Percentiles rank a stretch among this genome's conserved stretches.
These are phyloP conservation scores for Monilinia fructicola DNA, from an alignment of 2,329 filamentous ascomycete species.

Conservation along the genomic window DNA sequence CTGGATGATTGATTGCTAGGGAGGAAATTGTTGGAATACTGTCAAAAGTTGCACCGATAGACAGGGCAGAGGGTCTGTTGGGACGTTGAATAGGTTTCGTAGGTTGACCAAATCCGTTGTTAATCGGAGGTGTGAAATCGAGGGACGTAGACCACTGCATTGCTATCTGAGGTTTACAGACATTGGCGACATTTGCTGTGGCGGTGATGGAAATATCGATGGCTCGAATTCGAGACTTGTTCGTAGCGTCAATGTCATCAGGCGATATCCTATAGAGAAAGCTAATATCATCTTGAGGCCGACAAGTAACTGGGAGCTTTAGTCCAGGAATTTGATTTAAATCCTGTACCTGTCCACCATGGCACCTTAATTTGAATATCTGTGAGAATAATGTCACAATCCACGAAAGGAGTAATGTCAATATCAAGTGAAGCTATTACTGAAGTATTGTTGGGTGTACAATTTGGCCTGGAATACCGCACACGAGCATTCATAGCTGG, in stretches of 20 bases:
- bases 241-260: conserved; percentile 39
- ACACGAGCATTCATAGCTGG: conserved; percentile 72
- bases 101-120: conserved; percentile 59
- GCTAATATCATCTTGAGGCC: conserved; percentile 72
- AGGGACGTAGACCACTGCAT: conserved; percentile 69
- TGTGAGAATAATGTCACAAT: conserved; percentile 63
- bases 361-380: conserved; percentile 57
- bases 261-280: conserved; percentile 69
- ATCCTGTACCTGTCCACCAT: conserved; percentile 58
- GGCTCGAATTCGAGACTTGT: conserved; percentile 49
- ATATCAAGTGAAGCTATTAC: conserved; percentile 71
- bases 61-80: conserved; percentile 63
- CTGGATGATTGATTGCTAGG: conserved; percentile 57
- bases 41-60: conserved; percentile 56
- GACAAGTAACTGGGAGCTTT: conserved; percentile 58
- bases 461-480: conserved; percentile 65
- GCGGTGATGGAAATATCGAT: conserved; percentile 62
- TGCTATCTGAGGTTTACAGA: conserved; percentile 59
- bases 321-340: conserved; percentile 53
- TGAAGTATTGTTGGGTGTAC: conserved; percentile 54
- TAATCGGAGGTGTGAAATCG: conserved; percentile 67
- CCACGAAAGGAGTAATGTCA: conserved; percentile 69
- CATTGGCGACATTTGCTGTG: conserved; percentile 55
- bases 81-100: conserved; percentile 60
- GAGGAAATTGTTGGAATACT: conserved; percentile 55